phyloP scores from a whole-genome alignment of 2,329 filamentous ascomycete species.

The Sphaerulina musiva region DNA sequence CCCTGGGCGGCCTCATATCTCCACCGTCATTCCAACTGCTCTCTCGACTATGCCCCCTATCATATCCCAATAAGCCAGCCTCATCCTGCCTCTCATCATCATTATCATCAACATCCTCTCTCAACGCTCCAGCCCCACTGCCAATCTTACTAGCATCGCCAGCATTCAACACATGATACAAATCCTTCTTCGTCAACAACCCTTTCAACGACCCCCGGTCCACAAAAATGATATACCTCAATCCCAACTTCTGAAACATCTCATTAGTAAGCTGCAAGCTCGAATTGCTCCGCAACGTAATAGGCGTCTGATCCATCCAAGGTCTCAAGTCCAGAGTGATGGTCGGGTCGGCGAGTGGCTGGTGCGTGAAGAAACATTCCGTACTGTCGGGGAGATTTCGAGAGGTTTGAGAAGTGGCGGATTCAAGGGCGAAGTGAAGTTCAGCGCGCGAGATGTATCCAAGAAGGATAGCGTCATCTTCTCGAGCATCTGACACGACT shows the following conservation, averaged over 20 bases:
- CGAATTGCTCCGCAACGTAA: constrained; percentile 73
- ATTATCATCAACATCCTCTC: constrained; percentile 26
- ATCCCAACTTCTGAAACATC: constrained; percentile 90
- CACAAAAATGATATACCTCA: constrained; percentile 82
- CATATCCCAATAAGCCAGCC: too few species aligned
- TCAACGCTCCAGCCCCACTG: constrained; percentile 31
- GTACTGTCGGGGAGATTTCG: constrained; percentile 61
- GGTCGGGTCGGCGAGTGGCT: constrained; percentile 69
- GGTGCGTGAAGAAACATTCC: constrained; percentile 77
- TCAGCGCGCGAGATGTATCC: constrained; percentile 94
- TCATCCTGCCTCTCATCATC: too few species aligned
- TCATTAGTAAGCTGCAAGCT: constrained; percentile 77
- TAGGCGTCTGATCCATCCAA: constrained; percentile 98
- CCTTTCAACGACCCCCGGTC: constrained; percentile 77
- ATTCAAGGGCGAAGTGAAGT: constrained; percentile 70
- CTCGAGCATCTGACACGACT: constrained; percentile 69
- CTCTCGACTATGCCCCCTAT: too few species aligned
- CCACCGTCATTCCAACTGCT: too few species aligned
- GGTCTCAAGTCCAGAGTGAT: constrained; percentile 79
- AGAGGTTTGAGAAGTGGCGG: constrained; percentile 47
- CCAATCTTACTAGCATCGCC: constrained; percentile 39
- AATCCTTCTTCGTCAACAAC: constrained; percentile 91
- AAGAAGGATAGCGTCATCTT: constrained; percentile 60
- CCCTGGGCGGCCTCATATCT: too few species aligned
- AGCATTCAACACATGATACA: constrained; percentile 86